Evolutionary conservation across 768 basidiomycete genomes (phyloP), one percentile per base, ranked within the genome.

Genomic region (Naganishia randhawae): DNA sequence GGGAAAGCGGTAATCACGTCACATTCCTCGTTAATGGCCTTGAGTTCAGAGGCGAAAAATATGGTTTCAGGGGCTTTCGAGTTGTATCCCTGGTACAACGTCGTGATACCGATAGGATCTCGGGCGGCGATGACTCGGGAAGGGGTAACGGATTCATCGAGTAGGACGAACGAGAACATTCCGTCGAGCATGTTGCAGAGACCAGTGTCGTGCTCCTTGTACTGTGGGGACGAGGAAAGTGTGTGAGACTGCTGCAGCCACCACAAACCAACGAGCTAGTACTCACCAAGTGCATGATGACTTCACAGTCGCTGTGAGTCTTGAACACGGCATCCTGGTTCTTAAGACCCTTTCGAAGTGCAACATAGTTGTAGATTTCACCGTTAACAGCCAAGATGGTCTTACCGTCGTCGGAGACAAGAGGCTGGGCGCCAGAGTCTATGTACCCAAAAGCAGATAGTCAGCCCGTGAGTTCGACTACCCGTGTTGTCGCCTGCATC

Each of bases 291-390:
- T 94, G 90, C 70, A 98, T 85, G 73, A 99, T 95, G 74, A 96
- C 88, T 80, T 99, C 96, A 80, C 96, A 99, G 76, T 99, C 96
- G 0, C 94, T 97, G 76, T 95, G 91, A 0, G 95, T 98, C 84
- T 92, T 96, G 84, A 98, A 95, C 67, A 86, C 87, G 72, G 87
- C 85, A 66, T 82, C 84, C 50, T 85, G 77, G 69, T 76, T 67
- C 41, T 85, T 87, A 64, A 92, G 81, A 29, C 80, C 81, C 61
- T 87, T 85, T 67, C 91, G 86, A 62, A 98, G 86, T 19, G 88
- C 84, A 65, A 90, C 81, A 77, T 98, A 92, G 84, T 98, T 99
- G 85, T 99, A 99, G 75, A 99, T 98, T 82, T 99, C 96, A 62
- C 96, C 96, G 81, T 99, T 99, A 77, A 99, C 96, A 67, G 90